Evolutionary conservation across 2,329 filamentous ascomycete genomes (phyloP), one percentile per base, ranked within the genome.

Genomic region (Alternaria brassicae): DNA sequence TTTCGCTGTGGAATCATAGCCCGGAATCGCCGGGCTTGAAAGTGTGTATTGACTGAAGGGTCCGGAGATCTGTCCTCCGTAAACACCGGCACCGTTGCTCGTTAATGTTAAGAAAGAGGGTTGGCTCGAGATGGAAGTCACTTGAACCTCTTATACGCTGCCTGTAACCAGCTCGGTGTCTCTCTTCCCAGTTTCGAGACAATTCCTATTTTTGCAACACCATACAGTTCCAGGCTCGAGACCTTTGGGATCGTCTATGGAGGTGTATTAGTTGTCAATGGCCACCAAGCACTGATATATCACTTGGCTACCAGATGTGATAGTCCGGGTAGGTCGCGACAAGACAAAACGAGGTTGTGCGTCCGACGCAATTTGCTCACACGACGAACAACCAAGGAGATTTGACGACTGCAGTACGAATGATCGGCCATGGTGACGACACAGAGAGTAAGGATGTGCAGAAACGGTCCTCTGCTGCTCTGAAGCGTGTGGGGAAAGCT

Each of bases 61-160:
- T 2, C 73, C 72, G 28, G 76, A 76, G n/a, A 77, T 72, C 61
- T 77, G 73, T 34, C 76, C 69, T 17, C 61, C 54, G 42, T 72
- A 75, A 32, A 76, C 73, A 15, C 59, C 52, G 1, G 66, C 66
- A 61, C 69, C 72, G n/a, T 57, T 37, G 23, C 69, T 65, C 30
- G 30, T 62, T 61, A 2, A 68, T 68, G 23, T 76, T 72, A 4
- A 72, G 55, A 59, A 77, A 76, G 41, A 78, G 72, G 15, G 70
- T 72, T 6, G 74, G 74, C 60, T 73, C 58, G 17, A 76, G 53
- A 23, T 67, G 75, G 52, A 61, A 69, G 2, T 73, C 74, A n/a
- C 56, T 68, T 0, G 64, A 60, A 6, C 71, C 19, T 71, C 68
- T 3, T 70, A 54, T 12, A 34, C 44, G 2, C 73, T 71, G n/a